A percentile compares a stretch with the other conserved stretches of the same genome.
phyloP scores from a whole-genome alignment of 192 early-diverging fungal genomes.

The Chytriomyces confervae region DNA sequence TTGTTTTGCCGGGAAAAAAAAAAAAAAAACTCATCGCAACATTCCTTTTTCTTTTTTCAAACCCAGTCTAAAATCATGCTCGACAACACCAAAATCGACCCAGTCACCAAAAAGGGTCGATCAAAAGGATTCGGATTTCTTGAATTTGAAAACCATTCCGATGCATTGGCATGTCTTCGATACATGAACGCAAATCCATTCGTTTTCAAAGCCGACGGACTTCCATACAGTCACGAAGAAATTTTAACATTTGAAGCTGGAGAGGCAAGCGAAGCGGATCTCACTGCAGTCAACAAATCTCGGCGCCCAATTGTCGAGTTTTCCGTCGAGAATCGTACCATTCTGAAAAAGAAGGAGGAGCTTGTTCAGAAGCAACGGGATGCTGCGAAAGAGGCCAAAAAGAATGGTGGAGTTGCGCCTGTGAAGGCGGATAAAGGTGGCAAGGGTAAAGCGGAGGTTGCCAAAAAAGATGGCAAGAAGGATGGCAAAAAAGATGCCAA shows the following conservation, averaged over 20 bases:
- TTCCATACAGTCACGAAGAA: slow-evolving; percentile 37
- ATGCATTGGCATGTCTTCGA: slow-evolving; percentile 90
- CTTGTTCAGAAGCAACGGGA: slow-evolving; percentile 33
- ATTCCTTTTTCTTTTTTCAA: neutral
- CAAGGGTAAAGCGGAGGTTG: slow-evolving; percentile 11
- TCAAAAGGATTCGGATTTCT: slow-evolving; percentile 93
- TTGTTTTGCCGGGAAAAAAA: neutral
- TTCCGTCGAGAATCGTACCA: slow-evolving; percentile 84
- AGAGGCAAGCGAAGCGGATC: slow-evolving; percentile 14
- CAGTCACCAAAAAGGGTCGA: slow-evolving; percentile 65
- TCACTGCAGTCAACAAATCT: slow-evolving; percentile 20
- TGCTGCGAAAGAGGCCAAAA: slow-evolving; percentile 30
- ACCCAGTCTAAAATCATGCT: slow-evolving; percentile 82
- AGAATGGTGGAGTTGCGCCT: slow-evolving; percentile 9
- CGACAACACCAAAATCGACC: slow-evolving; percentile 80
- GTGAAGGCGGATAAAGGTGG: slow-evolving; percentile 26
- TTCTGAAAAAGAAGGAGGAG: slow-evolving; percentile 68
- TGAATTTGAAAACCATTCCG: slow-evolving; percentile 85
- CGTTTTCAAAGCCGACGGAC: slow-evolving; percentile 28
- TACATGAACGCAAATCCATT: slow-evolving; percentile 81
- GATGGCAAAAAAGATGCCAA: slow-evolving; percentile 4
- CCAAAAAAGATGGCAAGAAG: slow-evolving; percentile 28
- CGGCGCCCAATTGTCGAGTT: slow-evolving; percentile 89
- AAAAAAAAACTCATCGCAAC: slow-evolving; percentile 30
- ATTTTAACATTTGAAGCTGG: slow-evolving; percentile 15